phyloP scores from a whole-genome alignment of 495 filamentous ascomycete genomes.

The Xylaria palmicola region DNA sequence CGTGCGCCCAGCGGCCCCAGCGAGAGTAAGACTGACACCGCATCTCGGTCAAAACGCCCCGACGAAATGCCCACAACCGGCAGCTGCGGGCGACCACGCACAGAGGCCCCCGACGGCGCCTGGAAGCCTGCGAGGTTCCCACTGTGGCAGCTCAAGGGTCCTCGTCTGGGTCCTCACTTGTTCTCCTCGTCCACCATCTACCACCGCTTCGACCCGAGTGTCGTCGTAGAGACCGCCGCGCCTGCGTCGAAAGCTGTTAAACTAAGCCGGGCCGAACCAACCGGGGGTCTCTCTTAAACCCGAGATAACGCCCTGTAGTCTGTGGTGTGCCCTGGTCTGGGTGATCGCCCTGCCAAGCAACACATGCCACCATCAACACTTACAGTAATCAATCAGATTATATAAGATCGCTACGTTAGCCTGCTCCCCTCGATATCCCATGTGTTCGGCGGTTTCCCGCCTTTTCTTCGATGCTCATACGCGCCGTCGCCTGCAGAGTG shows the following conservation, averaged over 20 bases:
- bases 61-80: not conserved
- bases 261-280: constrained; percentile 14
- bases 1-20: no score
- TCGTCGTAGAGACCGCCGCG: not conserved
- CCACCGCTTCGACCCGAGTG: not conserved
- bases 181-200: no score
- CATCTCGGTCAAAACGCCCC: constrained; percentile 17
- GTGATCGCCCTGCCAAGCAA: not conserved
- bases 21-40: constrained; percentile 11
- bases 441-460: no score
- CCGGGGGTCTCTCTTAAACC: not conserved
- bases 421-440: no score
- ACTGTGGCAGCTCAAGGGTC: not conserved
- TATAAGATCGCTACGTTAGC: constrained; percentile 12
- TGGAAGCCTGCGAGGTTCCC: no score
- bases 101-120: no score
- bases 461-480: no score
- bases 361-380: not conserved
- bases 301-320: not conserved
- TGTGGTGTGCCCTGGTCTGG: not conserved
- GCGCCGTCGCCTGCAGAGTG: no score
- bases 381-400: constrained; percentile 16
- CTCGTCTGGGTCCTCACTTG: not conserved
- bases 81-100: constrained; percentile 9
- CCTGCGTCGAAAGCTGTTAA: not conserved